phyloP scores from a whole-genome alignment of 2,329 filamentous ascomycete genomes.

The Sporothrix humicola region DNA sequence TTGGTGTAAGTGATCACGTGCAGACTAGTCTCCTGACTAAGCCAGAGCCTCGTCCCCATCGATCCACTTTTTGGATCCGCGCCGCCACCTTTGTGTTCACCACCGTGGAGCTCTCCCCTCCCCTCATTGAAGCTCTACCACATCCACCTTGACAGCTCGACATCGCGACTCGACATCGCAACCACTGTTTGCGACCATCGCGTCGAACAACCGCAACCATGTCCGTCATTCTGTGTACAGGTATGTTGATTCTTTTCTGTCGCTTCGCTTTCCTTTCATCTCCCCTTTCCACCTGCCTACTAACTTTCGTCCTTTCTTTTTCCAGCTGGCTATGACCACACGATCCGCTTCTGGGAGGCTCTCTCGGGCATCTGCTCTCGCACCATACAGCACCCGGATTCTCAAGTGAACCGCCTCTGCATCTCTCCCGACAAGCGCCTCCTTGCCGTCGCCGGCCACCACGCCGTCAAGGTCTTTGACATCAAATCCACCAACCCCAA shows the following conservation, averaged over 20 bases:
- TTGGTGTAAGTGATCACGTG: conserved; percentile 23
- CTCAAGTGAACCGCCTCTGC: conserved; percentile 96
- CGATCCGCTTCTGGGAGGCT: conserved; percentile 90
- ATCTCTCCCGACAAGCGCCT: conserved; percentile 98
- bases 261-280: background rate
- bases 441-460: conserved; percentile 78
- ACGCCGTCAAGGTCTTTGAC: conserved; percentile 96
- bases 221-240: conserved; percentile 68
- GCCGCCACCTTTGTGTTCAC: background rate
- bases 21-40: background rate
- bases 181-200: conserved; percentile 5
- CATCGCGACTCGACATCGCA: background rate
- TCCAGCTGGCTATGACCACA: conserved; percentile 67
- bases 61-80: background rate
- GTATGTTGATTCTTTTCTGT: conserved; percentile 46
- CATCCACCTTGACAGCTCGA: background rate
- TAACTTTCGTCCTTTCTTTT: background rate
- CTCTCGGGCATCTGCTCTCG: conserved; percentile 96
- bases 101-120: conserved; percentile 15
- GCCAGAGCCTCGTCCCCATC: background rate
- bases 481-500: conserved; percentile 98
- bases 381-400: conserved; percentile 97
- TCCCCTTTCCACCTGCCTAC: background rate
- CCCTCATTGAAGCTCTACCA: background rate
- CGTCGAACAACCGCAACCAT: conserved; percentile 45